Base-by-base conservation (phyloP, 2,329 filamentous ascomycete genomes). In the Apiospora hydei region DNA sequence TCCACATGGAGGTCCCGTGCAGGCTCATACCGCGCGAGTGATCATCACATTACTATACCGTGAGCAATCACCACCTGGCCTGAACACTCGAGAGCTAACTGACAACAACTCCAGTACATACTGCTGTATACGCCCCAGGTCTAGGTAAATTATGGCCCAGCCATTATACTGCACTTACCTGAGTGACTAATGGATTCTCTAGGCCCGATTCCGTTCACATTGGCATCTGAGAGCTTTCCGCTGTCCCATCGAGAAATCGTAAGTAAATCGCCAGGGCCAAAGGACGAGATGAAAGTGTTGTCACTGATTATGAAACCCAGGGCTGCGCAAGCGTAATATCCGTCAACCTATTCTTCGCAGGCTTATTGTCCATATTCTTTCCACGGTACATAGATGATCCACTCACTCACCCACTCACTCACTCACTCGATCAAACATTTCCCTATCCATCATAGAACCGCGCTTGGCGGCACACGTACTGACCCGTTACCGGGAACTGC, bases 131-230 rank as follows among this genome's bases (percentile, higher is more conserved):
- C 73, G 84, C 83, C 1, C 84, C 84, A 1, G 79, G 78, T 11
- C 72, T 80, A 66, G 79, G 79, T 79, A 71, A 38, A 74, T 70
- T 13, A 11, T n/a, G 14, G 1, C 24, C 38, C 4, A 41, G n/a
- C n/a, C 26, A n/a, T 26, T 4, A 16, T 24, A 7, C 21, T 3
- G 24, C 16, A 18, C n/a, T 77, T 13, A 66, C 81, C n/a, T 5
- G 8, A 5, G 13, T 3, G 1, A n/a, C 34, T 64, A 13, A 64
- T 1, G 13, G 1, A 1, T n/a, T 2, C n/a, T 64, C 8, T 18
- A 73, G 85, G 85, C 0, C 86, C 86, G 0, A 86, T 87, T 14
- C 84, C 85, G 0, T 87, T 87, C 67, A 87, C 85, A 1, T 80
- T 87, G 24, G 86, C 85, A 16, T 85, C 85, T 4, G 86, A 88